A percentile compares a stretch with the other conserved stretches of the same genome.
phyloP scores from a whole-genome alignment of 306 rosid species.

The Vicia faba region DNA sequence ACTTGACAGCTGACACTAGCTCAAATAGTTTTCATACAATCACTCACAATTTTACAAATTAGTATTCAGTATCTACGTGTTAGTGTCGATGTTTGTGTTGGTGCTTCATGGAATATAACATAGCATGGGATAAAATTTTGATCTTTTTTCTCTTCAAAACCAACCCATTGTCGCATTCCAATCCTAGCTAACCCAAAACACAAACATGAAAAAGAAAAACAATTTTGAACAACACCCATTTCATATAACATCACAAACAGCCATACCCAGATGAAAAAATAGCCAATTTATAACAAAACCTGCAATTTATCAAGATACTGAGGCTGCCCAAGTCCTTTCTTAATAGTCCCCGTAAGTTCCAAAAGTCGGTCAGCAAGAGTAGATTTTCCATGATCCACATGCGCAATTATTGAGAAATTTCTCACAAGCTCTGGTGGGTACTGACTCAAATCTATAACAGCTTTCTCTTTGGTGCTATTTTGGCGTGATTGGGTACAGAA shows the following conservation, averaged over 20 bases:
- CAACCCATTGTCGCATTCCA: slow-evolving; percentile 1
- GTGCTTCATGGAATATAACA: not conserved
- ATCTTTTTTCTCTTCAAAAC: not conserved
- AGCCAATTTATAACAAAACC: slow-evolving; percentile 41
- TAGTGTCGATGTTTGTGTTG: not conserved
- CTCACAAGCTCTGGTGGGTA: slow-evolving; percentile 74
- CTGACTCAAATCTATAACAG: slow-evolving; percentile 59
- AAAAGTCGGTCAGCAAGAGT: slow-evolving; percentile 83
- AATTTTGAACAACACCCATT: slow-evolving; percentile 22
- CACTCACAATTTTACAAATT: not conserved
- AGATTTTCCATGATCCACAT: slow-evolving; percentile 84
- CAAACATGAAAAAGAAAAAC: slow-evolving; percentile 16
- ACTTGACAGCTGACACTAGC: not conserved
- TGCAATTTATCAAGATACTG: slow-evolving; percentile 87
- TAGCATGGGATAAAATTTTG: not conserved
- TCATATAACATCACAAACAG: not conserved
- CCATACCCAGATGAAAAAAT: slow-evolving; percentile 2
- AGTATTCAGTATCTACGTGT: not conserved
- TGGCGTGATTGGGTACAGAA: slow-evolving; percentile 62
- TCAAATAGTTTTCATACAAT: not conserved
- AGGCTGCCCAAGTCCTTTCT: slow-evolving; percentile 91
- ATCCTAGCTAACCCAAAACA: slow-evolving; percentile 3
- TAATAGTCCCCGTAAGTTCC: slow-evolving; percentile 94
- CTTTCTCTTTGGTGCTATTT: slow-evolving; percentile 48
- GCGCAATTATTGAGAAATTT: slow-evolving; percentile 82